Evolutionary conservation across 202 grass and related monocot genomes (phyloP).

Genomic region (Schoenoplectus tabernaemontani): DNA sequence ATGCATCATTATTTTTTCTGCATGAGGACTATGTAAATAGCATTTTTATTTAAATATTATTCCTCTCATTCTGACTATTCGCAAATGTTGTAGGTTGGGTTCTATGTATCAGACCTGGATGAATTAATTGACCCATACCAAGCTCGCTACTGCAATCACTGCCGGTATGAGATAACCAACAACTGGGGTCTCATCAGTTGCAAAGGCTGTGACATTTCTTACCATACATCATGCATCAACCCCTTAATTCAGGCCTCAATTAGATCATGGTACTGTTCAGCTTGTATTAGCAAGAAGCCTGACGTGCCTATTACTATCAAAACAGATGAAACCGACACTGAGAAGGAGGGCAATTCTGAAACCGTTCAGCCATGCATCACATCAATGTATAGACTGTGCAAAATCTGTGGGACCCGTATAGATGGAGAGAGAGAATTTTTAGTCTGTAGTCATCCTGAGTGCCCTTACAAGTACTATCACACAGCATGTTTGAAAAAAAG

Average conservation of each 20-base stretch:
- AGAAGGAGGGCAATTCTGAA: slow-evolving; percentile 5
- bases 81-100: slow-evolving; percentile 39
- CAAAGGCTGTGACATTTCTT: slow-evolving; percentile 54
- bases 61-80: not conserved
- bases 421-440: slow-evolving; percentile 75
- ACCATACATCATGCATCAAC: slow-evolving; percentile 73
- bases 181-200: slow-evolving; percentile 57
- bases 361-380: slow-evolving; percentile 15
- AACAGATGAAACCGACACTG: not conserved
- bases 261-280: slow-evolving; percentile 54
- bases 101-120: slow-evolving; percentile 25
- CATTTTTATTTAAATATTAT: not conserved
- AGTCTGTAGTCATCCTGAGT: slow-evolving; percentile 60
- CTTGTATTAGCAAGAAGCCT: slow-evolving; percentile 33
- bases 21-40: not conserved
- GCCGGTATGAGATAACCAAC: slow-evolving; percentile 38
- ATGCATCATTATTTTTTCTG: not conserved
- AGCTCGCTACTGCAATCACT: slow-evolving; percentile 46
- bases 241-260: slow-evolving; percentile 36
- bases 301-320: slow-evolving; percentile 16
- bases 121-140: slow-evolving; percentile 19
- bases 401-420: slow-evolving; percentile 64
- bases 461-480: slow-evolving; percentile 86
- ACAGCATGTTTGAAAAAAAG: slow-evolving; percentile 61
- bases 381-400: slow-evolving; percentile 57